Evolutionary conservation across 1,139 yeast genomes (phyloP), one percentile per base, ranked within the genome.

Genomic region (Yamadazyma jaroonii): DNA sequence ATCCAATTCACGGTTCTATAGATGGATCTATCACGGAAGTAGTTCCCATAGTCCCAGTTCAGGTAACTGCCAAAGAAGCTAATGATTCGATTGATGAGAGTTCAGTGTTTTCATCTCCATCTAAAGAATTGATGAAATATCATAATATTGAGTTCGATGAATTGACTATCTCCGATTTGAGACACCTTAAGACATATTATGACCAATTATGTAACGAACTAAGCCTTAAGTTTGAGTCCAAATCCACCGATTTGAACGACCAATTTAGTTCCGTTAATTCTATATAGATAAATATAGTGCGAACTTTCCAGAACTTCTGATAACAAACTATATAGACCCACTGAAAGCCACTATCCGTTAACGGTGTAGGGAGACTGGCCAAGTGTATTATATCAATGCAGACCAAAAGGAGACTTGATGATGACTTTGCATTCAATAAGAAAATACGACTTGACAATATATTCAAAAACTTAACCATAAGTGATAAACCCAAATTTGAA

Each of bases 151-250:
- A 65, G 22, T 66, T 69, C 43, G 74, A 69, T 26, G 48, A 50
- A 21, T 54, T 69, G 41, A 61, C 71, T 3, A 53, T 69, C 30
- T 59, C 53, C 38, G 74, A 69, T 40, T 56, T 69, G 39, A 49
- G 64, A 20, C 45, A 43, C 9, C 47, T 69, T 47, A 69, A 69
- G 41, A 39, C 27, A 11, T 64, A 53, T 44, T 69, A 69, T 39
- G 74, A 69, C 45, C 68, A 62, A 42, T 52, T 69, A 39, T 69
- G 75, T 46, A 43, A 38, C 29, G 57, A 55, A 28, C 35, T 53
- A 20, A 46, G 47, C 3, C 36, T 41, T 32, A 46, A 47, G 39
- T 45, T 40, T 22, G 54, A 48, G 27, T 40, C 46, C 25, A 50
- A 48, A 29, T 42, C 46, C 10, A 46, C 48, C 20, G 43, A 43